Percentiles rank a stretch among this genome's conserved stretches.
Evolutionary conservation across 1,139 yeast genomes (phyloP).

Genomic region (Diutina mesorugosa): DNA sequence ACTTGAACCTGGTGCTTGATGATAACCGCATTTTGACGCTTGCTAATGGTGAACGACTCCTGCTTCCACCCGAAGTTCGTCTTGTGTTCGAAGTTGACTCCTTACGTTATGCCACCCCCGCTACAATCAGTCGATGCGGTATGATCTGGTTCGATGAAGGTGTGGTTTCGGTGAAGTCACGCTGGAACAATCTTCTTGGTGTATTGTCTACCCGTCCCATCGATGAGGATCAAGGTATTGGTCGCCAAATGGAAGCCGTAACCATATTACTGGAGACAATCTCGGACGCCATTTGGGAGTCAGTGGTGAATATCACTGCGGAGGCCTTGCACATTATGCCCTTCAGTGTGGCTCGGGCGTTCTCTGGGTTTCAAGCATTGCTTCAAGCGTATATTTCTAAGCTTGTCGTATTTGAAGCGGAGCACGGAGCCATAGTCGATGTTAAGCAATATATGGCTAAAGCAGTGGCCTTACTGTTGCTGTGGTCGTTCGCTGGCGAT

Average conservation of each 20-base stretch:
- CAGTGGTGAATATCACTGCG: not conserved
- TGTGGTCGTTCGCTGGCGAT: slow-evolving; percentile 70
- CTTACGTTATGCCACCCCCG: slow-evolving; percentile 64
- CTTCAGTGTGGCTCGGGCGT: not conserved
- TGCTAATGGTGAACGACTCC: slow-evolving; percentile 80
- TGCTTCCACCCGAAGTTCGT: slow-evolving; percentile 49
- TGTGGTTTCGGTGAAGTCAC: slow-evolving; percentile 7
- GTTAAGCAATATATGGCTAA: slow-evolving; percentile 17
- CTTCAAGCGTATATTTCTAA: not conserved
- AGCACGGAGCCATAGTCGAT: not conserved
- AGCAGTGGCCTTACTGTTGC: slow-evolving; percentile 28
- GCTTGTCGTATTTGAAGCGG: not conserved
- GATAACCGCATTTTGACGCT: slow-evolving; percentile 73
- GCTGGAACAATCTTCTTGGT: slow-evolving; percentile 6
- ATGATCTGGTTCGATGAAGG: slow-evolving; percentile 59
- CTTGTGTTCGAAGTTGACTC: slow-evolving; percentile 69
- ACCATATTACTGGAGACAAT: not conserved
- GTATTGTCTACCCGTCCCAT: not conserved
- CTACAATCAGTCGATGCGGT: slow-evolving; percentile 90
- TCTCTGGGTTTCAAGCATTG: not conserved
- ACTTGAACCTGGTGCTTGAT: slow-evolving; percentile 80
- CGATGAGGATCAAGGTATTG: not conserved
- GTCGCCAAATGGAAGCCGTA: not conserved
- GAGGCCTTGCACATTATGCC: not conserved
- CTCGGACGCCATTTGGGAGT: not conserved